Evolutionary conservation across 495 filamentous ascomycete species (phyloP).

Genomic region (Xylaria flabelliformis): DNA sequence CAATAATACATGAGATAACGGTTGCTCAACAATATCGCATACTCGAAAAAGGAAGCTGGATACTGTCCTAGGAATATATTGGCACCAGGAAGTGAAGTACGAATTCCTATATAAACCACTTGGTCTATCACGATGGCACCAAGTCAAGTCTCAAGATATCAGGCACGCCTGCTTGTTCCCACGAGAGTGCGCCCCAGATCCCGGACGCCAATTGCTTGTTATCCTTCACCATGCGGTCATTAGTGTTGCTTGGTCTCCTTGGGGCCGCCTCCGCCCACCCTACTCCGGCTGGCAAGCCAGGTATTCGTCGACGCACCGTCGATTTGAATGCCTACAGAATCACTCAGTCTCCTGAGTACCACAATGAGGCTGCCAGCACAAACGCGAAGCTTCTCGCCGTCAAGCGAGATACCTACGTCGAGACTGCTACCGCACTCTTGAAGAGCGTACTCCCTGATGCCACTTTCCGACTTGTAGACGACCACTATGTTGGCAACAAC

Average conservation of each 20-base stretch:
- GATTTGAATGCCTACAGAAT: slow-evolving; percentile 42
- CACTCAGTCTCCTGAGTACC: slow-evolving; percentile 40
- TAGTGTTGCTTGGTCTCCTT: slow-evolving; percentile 44
- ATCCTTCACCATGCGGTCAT: slow-evolving; percentile 39
- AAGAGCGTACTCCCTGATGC: slow-evolving; percentile 37
- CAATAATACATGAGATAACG: slow-evolving; percentile 14
- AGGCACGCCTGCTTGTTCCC: slow-evolving; percentile 24
- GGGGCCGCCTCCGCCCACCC: slow-evolving; percentile 39
- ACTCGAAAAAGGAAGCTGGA: slow-evolving; percentile 42
- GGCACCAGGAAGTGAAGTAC: neutral
- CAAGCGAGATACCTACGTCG: slow-evolving; percentile 42
- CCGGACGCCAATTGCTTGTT: slow-evolving; percentile 24
- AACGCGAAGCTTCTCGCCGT: slow-evolving; percentile 32
- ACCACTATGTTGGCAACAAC: slow-evolving; percentile 53
- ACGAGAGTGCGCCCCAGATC: slow-evolving; percentile 4
- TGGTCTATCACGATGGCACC: slow-evolving; percentile 10
- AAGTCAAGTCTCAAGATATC: slow-evolving; percentile 25
- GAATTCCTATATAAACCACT: slow-evolving; percentile 35
- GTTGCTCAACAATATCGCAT: slow-evolving; percentile 24
- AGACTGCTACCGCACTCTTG: slow-evolving; percentile 43
- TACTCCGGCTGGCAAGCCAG: slow-evolving; percentile 30
- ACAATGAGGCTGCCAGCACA: slow-evolving; percentile 30
- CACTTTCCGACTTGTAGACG: slow-evolving; percentile 51
- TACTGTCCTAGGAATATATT: slow-evolving; percentile 1
- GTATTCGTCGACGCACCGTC: slow-evolving; percentile 41